Percentiles rank a stretch among this genome's conserved stretches.
Conservation (phyloP, 139 green algal genomes). For the Spirogloea muscicola region DNA sequence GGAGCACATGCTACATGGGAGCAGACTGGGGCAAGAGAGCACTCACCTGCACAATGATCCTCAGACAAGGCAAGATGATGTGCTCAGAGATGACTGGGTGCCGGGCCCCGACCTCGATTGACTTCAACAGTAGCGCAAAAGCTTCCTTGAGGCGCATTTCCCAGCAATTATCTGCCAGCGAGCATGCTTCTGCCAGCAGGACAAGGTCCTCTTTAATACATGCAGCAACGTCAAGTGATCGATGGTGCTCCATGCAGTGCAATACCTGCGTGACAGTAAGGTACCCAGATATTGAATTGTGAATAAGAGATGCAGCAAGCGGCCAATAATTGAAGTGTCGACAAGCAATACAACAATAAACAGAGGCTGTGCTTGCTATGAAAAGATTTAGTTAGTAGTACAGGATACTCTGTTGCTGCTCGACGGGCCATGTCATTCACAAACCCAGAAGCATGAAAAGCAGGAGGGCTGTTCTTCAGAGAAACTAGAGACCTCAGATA, state of each 20-base stretch:
- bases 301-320: not conserved
- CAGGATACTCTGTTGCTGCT: no score
- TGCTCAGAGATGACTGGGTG: slow-evolving; percentile 27
- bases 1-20: slow-evolving; percentile 4
- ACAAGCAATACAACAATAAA: no score
- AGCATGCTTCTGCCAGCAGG: slow-evolving; percentile 37
- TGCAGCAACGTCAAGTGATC: slow-evolving; percentile 38
- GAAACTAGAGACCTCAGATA: no score
- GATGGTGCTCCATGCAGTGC: slow-evolving; percentile 44
- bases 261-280: slow-evolving; percentile 5
- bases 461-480: no score
- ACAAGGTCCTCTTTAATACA: slow-evolving; percentile 20
- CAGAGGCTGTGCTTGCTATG: no score
- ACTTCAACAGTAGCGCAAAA: slow-evolving; percentile 29
- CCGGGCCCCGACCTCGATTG: not conserved
- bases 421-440: no score
- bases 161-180: slow-evolving; percentile 22
- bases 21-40: not conserved
- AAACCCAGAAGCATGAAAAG: no score
- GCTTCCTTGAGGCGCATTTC: slow-evolving; percentile 17
- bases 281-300: not conserved
- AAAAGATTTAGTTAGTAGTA: no score
- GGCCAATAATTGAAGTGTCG: not conserved
- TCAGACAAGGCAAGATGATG: slow-evolving; percentile 34
- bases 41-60: slow-evolving; percentile 18